A percentile compares a stretch with the other conserved stretches of the same genome.
Conservation (phyloP, 2,329 filamentous ascomycete species). For the Neonectria coccinea region DNA sequence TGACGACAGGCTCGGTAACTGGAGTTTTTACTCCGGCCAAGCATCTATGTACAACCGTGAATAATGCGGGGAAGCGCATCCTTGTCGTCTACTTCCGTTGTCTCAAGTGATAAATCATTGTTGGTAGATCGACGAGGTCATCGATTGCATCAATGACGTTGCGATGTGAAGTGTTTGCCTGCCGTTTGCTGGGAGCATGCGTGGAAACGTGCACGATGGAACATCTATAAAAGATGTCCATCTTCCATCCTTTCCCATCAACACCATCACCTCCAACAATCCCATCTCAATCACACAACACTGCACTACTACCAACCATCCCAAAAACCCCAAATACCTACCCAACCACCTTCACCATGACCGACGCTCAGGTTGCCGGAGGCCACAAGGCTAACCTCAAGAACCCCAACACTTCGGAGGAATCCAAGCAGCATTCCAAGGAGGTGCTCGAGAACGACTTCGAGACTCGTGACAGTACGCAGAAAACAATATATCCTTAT, state of each 20-base stretch:
- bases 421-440: slow-evolving; percentile 67
- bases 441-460: slow-evolving; percentile 64
- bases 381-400: slow-evolving; percentile 70
- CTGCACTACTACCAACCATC: slow-evolving; percentile 4
- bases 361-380: slow-evolving; percentile 64
- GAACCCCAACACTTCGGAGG: slow-evolving; percentile 67
- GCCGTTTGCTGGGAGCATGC: slow-evolving; percentile 6
- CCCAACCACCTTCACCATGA: slow-evolving; percentile 53
- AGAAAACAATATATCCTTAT: background rate
- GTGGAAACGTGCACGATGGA: background rate
- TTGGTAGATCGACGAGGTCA: slow-evolving; percentile 12
- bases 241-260: background rate
- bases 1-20: background rate
- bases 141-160: slow-evolving; percentile 41
- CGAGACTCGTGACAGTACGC: slow-evolving; percentile 55
- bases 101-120: background rate
- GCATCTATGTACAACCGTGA: no score
- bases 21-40: background rate
- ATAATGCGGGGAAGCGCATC: background rate
- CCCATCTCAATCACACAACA: background rate
- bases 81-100: background rate
- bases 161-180: slow-evolving; percentile 5
- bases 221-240: slow-evolving; percentile 31
- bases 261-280: slow-evolving; percentile 17
- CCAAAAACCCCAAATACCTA: background rate